Evolutionary conservation across 176 grass and related monocot species (phyloP).

Genomic region (barley (Hordeum vulgare)): MorexV3_pseudomolecules_assembly NC_058518.1:295360553-295361052

Average conservation of each 20-base stretch:
- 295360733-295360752: background rate
- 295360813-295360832: constrained; percentile 84
- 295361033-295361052: no score
- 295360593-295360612: constrained; percentile 74
- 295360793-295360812: constrained; percentile 76
- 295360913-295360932: no score
- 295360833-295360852: constrained; percentile 67
- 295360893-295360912: background rate
- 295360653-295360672: constrained; percentile 2
- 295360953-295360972: no score
- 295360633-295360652: constrained; percentile 62
- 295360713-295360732: background rate
- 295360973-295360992: no score
- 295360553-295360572: no score
- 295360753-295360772: constrained; percentile 68
- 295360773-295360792: constrained; percentile 67
- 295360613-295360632: constrained; percentile 56
- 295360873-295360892: background rate
- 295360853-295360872: constrained; percentile 47
- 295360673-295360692: constrained; percentile 1
- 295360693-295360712: background rate
- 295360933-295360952: no score
- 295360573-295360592: no score
- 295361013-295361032: no score
- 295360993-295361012: no score